Conservation (phyloP, 352 stramenopile genomes). For the Phytophthora europaea region DNA sequence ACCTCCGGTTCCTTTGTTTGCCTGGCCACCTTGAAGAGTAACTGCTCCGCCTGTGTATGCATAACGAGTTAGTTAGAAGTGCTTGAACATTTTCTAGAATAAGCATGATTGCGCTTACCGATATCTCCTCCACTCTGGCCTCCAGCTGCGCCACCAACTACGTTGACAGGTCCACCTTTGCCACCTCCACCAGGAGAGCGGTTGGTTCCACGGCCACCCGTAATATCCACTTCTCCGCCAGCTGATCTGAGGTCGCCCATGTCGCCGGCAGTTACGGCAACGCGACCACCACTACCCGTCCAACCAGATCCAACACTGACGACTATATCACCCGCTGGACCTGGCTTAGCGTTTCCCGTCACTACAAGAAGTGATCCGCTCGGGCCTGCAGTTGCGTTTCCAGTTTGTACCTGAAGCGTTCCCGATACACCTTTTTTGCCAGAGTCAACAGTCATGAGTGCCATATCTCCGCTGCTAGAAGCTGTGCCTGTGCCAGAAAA, state of each 20-base stretch:
- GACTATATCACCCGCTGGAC: conserved; percentile 81
- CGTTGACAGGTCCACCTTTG: conserved; percentile 63
- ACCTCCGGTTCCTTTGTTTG: conserved; percentile 61
- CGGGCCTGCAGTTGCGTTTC: conserved; percentile 67
- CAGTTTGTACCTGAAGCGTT: conserved; percentile 73
- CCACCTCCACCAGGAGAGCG: conserved; percentile 55
- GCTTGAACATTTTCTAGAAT: background rate
- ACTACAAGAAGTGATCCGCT: conserved; percentile 81
- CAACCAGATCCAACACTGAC: conserved; percentile 86
- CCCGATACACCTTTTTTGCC: conserved; percentile 87
- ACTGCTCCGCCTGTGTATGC: conserved; percentile 47
- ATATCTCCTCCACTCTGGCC: conserved; percentile 52
- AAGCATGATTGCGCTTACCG: conserved; percentile 37
- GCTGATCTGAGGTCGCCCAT: conserved; percentile 50
- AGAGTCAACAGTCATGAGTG: conserved; percentile 70
- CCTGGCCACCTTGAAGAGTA: conserved; percentile 56
- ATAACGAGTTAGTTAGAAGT: background rate
- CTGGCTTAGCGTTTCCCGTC: conserved; percentile 80
- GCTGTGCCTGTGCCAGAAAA: conserved; percentile 52
- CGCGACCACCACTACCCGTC: conserved; percentile 84
- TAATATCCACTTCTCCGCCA: conserved; percentile 64
- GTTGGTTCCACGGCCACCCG: conserved; percentile 59
- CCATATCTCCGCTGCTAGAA: conserved; percentile 77
- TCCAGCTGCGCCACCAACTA: conserved; percentile 66
- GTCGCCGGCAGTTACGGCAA: conserved; percentile 76